These are phyloP conservation scores for Eucalyptus marginata DNA, from an alignment of 345 rosid species.

Conservation along the genomic window DNA sequence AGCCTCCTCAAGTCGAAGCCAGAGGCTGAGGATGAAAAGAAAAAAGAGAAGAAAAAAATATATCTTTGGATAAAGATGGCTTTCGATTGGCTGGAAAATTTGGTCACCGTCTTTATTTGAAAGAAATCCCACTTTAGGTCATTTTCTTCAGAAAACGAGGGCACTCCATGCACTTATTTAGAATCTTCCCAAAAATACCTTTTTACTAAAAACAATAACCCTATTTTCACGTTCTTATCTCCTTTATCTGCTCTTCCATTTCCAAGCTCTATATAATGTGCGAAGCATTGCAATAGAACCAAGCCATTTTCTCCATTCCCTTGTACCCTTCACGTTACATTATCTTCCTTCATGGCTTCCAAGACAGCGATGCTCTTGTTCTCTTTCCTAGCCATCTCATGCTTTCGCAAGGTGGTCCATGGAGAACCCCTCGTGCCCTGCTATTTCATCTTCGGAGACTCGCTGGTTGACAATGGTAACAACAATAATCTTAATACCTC, in stretches of 20 bases:
- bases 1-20: no score
- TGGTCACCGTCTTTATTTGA: neutral
- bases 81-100: neutral
- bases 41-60: neutral
- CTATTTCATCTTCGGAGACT: conserved; percentile 18
- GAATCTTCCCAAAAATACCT: neutral
- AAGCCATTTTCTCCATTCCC: neutral
- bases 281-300: neutral
- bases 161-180: neutral
- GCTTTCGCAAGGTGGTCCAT: neutral
- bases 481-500: neutral
- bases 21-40: no score
- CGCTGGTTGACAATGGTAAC: conserved; percentile 9
- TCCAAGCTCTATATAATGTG: neutral
- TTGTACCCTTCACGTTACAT: neutral
- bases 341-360: neutral
- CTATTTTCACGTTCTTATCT: neutral
- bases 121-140: neutral
- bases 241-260: neutral
- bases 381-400: neutral
- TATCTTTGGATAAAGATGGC: neutral
- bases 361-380: neutral
- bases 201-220: neutral
- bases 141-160: neutral
- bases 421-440: conserved; percentile 11